Base-by-base conservation (phyloP, 192 early-diverging fungal species). In the Pecoramyces ruminantium region DNA sequence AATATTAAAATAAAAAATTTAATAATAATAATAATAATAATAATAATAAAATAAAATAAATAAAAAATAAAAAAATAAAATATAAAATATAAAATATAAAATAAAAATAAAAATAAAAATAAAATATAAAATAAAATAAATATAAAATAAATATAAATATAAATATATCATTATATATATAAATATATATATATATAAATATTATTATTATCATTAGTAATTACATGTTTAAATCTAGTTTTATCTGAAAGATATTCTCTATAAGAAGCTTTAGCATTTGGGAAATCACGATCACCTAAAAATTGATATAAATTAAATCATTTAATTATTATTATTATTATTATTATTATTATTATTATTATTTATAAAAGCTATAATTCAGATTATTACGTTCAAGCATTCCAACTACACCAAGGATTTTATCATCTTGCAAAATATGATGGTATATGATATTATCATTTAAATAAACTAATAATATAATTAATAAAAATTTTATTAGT, bases 381-480 rank as follows among this genome's bases (percentile, higher is more conserved):
- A n/a, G n/a, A n/a, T n/a, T n/a, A n/a, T n/a, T 84, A 94, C 93
- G 95, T 91, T 98, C 96, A 39, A 98, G 84, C 86, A 96, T 94
- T 17, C 95, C 95, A 21, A 93, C 86, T 2, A 94, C 88, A 34
- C 83, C 83, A 21, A 90, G 79, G 80, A 97, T 92, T 78, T 91
- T 83, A 14, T 94, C 93, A 80, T 97, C 96, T 80, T 88, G 87
- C 77, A 95, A 84, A 25, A 97, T 88, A 29, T 86, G 85, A 79
- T 94, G 91, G 78, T 94, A 92, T 30, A 98, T 86, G 5, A 87
- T 83, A 18, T 87, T 88, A 82, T 96, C 93, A 83, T 95, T 96
- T 78, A 97, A 87, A 79, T 93, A 87, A 5, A 97, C 91, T 89
- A 88, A 34, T 29, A 29, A 18, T 30, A 14, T 28, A 79, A 80